Evolutionary conservation across 306 rosid genomes (phyloP), one percentile per base, ranked within the genome.

Genomic region (Fragaria nilgerrensis): DNA sequence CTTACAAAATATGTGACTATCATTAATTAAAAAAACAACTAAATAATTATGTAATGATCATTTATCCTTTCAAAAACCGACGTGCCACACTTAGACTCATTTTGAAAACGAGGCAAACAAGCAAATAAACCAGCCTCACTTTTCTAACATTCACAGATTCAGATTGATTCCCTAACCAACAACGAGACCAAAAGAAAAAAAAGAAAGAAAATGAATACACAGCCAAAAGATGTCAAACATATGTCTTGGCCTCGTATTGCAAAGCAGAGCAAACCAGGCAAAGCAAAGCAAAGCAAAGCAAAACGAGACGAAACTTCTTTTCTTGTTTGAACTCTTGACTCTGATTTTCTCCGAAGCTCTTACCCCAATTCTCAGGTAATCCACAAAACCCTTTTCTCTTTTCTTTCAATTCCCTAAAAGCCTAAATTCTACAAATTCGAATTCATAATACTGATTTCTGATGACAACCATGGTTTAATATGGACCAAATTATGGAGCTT

Each of bases 331-430:
- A 20, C 45, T 5, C 13, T 6, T 34, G n/a, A 73, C 15, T 56
- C 77, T n/a, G 68, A 55, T 23, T 73, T 23, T 41, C 2, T 2
- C 55, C 32, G 39, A 4, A 39, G 23, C 53, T 73, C 25, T 41
- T 15, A 15, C 39, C 27, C 23, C 39, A 13, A 14, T 74, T 15
- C 59, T 58, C 68, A 56, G 77, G 77, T 74, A 73, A 29, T 55
- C 5, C 19, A 2, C 3, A 2, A 29, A 62, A 8, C n/a, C 41
- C 9, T 27, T 15, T 29, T 5, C 34, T 62, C 68, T 62, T 52
- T 53, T 9, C 23, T 29, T 70, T 49, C 47, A 17, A 50, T 29
- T 27, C 75, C 19, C 64, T 9, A 2, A 25, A 47, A 49, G 9
- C 47, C 47, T 52, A 12, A 20, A 7, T 22, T 22, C 10, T 20